Base-by-base conservation (phyloP, 2,329 filamentous ascomycete genomes). In the Monosporascus sp. region DNA sequence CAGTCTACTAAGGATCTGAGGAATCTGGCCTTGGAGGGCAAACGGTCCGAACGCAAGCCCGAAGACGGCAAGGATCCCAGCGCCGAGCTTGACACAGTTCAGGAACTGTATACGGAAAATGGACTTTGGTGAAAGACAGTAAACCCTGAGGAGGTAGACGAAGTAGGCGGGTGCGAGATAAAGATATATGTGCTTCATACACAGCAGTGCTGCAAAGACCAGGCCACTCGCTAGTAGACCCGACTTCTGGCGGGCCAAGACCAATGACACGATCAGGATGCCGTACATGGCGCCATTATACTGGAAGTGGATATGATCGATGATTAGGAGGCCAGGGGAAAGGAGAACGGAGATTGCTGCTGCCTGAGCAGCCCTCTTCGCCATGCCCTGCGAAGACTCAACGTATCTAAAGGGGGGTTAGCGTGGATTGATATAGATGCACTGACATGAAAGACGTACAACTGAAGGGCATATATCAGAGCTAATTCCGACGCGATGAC, bases 261-360 rank as follows among this genome's bases (percentile, higher is more conserved):
- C 88, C 48, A 99, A 80, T 2, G 94, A 97, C 51, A 93, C 78
- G 38, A 97, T 82, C 49, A 99, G 77, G 44, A 97, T 76, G 38
- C 94, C 94, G 69, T 97, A 99, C 73, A 99, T 84, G 73, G 92
- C 91, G 41, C 94, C 93, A 75, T 99, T 99, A 76, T 99, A 99
- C 76, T 99, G 94, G 71, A 99, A 99, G 71, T 87, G 94, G 7
- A 93, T 89, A 67, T 99, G 94, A 67, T 99, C 94, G 70, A 99
- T 97, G 68, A 99, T 95, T 56, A 99, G 79, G 37, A 99, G 82
- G 2, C 93, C 94, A 0, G 94, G 94, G 0, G 92, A 97, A 14
- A 97, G 82, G 3, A 97, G 76, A 55, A 99, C 86, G 1, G 93
- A 97, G 52, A 97, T 79, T 24, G 92, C 91, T 47, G 88, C 90